Evolutionary conservation across 140 eudicot genomes (phyloP).

Genomic region (Stevia rebaudiana): DNA sequence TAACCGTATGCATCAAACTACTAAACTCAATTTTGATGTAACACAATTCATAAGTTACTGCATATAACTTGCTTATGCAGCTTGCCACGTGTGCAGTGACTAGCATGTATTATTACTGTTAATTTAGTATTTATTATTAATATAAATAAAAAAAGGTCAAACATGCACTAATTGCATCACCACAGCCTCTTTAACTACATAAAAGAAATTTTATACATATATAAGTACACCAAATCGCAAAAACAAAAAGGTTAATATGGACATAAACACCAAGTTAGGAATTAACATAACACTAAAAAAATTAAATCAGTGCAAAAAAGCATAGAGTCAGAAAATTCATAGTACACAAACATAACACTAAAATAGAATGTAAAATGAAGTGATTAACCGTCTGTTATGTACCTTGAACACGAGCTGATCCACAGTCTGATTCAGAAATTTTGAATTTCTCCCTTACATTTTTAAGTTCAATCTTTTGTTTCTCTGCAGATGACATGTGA

Average conservation of each 20-base stretch:
- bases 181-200: too few relatives aligned
- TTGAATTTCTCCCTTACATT: slow-evolving; percentile 78
- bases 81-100: neutral
- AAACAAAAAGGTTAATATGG: too few relatives aligned
- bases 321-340: neutral
- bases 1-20: neutral
- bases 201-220: too few relatives aligned
- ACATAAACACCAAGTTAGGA: too few relatives aligned
- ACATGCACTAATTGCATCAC: too few relatives aligned
- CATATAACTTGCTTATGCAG: neutral
- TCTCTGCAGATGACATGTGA: slow-evolving; percentile 84
- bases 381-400: neutral
- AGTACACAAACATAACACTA: neutral
- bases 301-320: slow-evolving; percentile 8
- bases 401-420: slow-evolving; percentile 95
- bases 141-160: too few relatives aligned
- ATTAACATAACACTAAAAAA: too few relatives aligned
- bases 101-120: neutral
- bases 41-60: neutral
- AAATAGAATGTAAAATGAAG: neutral
- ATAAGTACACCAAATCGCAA: too few relatives aligned
- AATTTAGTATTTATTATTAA: too few relatives aligned
- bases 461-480: slow-evolving; percentile 67
- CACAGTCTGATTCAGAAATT: slow-evolving; percentile 89
- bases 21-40: neutral